Evolutionary conservation across 768 basidiomycete species (phyloP), one percentile per base, ranked within the genome.

Genomic region (Zangia roseola): DNA sequence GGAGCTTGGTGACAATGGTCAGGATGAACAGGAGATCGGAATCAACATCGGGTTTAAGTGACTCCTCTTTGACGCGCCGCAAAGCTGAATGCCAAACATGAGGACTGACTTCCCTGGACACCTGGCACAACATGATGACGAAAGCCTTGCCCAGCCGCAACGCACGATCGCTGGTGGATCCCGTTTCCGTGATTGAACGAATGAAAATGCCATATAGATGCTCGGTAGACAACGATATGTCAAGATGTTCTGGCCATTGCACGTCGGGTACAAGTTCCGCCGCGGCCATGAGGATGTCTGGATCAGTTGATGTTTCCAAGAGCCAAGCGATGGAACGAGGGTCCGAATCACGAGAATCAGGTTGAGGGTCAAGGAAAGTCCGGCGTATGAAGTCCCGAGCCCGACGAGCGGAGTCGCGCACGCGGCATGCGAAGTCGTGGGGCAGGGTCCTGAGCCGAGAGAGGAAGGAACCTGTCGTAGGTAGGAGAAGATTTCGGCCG

Each of bases 251-350:
- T 14, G 46, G 50, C 56, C 56, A 57, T 20, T 42, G 43, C n/a
- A 57, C 50, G n/a, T 57, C 55, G 13, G 55, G 45, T 6, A 57
- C 55, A 14, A 57, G 21, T 17, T 37, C 42, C 14, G 46, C 56
- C 16, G 50, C 56, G 10, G 45, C 39, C 31, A 47, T 41, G 41
- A 57, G 35, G 20, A 31, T 28, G 40, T 43, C 54, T 5, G 44
- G 53, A 51, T 62, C 45, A 5, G 44, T 59, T 9, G 60, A 61
- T 5, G 43, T 61, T 19, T 56, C 53, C 10, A 61, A 45, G 5
- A 61, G 31, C 60, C 60, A 61, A 37, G 44, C 36, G 6, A 63
- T 54, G 6, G 56, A 30, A 26, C 17, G 45, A 30, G 52, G 21
- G 20, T 50, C 42, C 21, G 35, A 36, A 23, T 23, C 12, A 16